phyloP scores from a whole-genome alignment of 495 filamentous ascomycete species.

The Penicillium herquei region DNA sequence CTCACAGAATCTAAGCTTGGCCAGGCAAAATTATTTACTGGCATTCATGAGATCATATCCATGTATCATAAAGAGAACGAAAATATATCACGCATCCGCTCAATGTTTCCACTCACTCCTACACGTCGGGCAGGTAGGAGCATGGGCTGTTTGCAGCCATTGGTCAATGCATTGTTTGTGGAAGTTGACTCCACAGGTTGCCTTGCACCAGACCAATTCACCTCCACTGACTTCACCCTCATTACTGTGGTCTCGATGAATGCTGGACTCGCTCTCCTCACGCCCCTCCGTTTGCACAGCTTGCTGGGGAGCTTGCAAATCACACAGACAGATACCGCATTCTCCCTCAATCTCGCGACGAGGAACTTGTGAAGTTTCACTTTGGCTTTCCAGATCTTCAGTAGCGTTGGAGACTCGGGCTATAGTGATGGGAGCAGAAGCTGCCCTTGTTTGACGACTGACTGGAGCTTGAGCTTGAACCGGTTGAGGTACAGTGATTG shows the following conservation, averaged over 20 bases:
- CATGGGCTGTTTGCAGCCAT: constrained; percentile 47
- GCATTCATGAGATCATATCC: no score
- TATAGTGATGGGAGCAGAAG: background rate
- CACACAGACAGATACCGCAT: constrained; percentile 65
- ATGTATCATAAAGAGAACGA: no score
- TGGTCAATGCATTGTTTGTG: constrained; percentile 64
- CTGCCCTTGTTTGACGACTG: background rate
- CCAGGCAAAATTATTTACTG: no score
- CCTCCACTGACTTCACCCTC: constrained; percentile 25
- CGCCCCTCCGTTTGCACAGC: background rate
- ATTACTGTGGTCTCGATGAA: background rate
- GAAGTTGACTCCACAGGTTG: constrained; percentile 69
- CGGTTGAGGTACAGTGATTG: background rate
- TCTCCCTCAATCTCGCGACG: constrained; percentile 61
- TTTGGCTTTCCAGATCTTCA: background rate
- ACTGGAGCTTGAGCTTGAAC: background rate
- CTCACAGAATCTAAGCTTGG: no score
- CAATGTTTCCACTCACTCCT: constrained; percentile 11
- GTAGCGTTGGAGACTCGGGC: background rate
- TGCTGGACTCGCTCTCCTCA: background rate
- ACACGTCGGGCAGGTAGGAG: constrained; percentile 18
- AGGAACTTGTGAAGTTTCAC: constrained; percentile 15
- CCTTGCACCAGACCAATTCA: constrained; percentile 62
- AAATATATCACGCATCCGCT: background rate
- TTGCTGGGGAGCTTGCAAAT: background rate